phyloP scores from a whole-genome alignment of 192 early-diverging fungal species.

The Chytriomyces sp. region DNA sequence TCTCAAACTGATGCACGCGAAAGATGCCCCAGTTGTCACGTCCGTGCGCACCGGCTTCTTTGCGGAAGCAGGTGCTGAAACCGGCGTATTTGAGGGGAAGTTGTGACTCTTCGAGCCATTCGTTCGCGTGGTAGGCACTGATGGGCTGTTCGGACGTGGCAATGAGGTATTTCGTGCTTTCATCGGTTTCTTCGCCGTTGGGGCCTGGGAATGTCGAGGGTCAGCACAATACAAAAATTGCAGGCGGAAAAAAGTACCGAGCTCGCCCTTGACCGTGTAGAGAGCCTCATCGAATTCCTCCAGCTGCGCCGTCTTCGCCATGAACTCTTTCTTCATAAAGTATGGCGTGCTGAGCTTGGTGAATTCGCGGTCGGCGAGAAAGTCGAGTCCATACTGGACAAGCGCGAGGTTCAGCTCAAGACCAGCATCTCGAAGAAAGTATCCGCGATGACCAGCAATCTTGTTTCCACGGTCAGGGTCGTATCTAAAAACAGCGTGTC shows the following conservation, averaged over 20 bases:
- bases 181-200: conserved; percentile 63
- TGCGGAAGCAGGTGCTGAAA: conserved; percentile 98
- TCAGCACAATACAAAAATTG: background rate
- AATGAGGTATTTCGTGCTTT: conserved; percentile 86
- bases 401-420: conserved; percentile 97
- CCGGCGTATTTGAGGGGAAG: conserved; percentile 90
- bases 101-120: conserved; percentile 94
- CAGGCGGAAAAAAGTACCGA: conserved; percentile 28
- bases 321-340: conserved; percentile 96
- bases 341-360: conserved; percentile 96
- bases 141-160: conserved; percentile 99
- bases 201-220: conserved; percentile 26
- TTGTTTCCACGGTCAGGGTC: conserved; percentile 64
- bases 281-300: conserved; percentile 98
- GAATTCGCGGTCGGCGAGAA: conserved; percentile 78
- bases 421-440: conserved; percentile 92
- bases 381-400: conserved; percentile 93
- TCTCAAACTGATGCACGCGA: conserved; percentile 99
- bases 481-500: conserved; percentile 19
- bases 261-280: conserved; percentile 75
- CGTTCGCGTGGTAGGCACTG: conserved; percentile 91
- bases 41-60: conserved; percentile 97
- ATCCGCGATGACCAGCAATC: conserved; percentile 98
- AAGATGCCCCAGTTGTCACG: conserved; percentile 99
- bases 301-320: conserved; percentile 99